A percentile compares a stretch with the other conserved stretches of the same genome.
These are phyloP conservation scores for Cubamyces sp. DNA, from an alignment of 768 basidiomycete genomes.

Conservation along the genomic window DNA sequence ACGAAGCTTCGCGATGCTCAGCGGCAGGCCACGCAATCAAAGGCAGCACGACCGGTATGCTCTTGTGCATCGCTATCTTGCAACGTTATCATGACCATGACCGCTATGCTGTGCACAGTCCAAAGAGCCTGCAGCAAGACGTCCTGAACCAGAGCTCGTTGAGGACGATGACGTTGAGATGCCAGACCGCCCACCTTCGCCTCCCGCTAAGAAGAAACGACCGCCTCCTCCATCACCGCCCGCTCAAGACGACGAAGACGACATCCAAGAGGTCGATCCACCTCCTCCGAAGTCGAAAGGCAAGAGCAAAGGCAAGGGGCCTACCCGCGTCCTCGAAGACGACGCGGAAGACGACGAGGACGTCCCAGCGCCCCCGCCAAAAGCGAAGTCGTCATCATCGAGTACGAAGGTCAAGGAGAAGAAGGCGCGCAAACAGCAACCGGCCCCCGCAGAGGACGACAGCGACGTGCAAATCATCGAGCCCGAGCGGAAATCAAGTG, in stretches of 20 bases:
- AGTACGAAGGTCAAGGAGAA: constrained; percentile 5
- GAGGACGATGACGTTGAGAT: constrained; percentile 15
- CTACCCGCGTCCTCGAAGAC: not conserved
- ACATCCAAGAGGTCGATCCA: constrained; percentile 35
- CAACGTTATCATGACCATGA: too few relatives aligned
- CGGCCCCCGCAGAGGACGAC: constrained; percentile 1
- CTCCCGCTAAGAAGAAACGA: constrained; percentile 9
- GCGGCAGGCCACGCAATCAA: not conserved
- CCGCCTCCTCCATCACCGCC: constrained; percentile 1
- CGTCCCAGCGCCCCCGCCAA: not conserved
- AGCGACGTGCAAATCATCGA: constrained; percentile 24
- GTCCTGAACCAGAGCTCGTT: not conserved
- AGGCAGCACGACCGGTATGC: constrained; percentile 3
- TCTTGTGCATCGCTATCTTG: not conserved
- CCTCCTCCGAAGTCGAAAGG: constrained; percentile 22
- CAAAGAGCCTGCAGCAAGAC: not conserved
- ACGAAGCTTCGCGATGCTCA: not conserved
- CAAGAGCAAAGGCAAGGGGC: constrained; percentile 23
- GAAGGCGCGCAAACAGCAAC: constrained; percentile 7
- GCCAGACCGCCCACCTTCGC: constrained; percentile 25
- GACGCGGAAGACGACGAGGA: constrained; percentile 2
- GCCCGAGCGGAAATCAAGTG: not conserved
- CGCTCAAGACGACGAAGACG: constrained; percentile 29
- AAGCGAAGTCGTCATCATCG: not conserved
- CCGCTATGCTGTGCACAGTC: not conserved